These are phyloP conservation scores for Neocucurbitaria cava DNA, from an alignment of 2,329 filamentous ascomycete genomes.

Conservation along the genomic window DNA sequence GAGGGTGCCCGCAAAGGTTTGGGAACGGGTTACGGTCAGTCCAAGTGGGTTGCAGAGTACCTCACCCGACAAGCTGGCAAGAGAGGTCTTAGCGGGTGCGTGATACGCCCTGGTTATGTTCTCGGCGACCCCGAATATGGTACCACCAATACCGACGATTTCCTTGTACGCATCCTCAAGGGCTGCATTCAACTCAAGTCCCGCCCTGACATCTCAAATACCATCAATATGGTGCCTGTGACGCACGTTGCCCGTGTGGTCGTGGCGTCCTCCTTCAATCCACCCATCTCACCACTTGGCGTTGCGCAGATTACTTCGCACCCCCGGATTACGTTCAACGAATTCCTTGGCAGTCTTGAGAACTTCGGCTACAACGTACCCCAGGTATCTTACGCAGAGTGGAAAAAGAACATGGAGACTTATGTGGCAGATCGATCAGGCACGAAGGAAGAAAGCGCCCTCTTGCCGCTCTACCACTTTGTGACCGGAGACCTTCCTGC, in stretches of 20 bases:
- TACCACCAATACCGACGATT: slow-evolving; percentile 82
- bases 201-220: slow-evolving; percentile 81
- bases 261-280: slow-evolving; percentile 73
- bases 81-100: slow-evolving; percentile 75
- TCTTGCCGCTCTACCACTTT: slow-evolving; percentile 75
- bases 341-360: slow-evolving; percentile 74
- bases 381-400: slow-evolving; percentile 70
- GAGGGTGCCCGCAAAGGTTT: slow-evolving; percentile 77
- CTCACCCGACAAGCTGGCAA: slow-evolving; percentile 79
- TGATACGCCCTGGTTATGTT: slow-evolving; percentile 87
- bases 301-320: slow-evolving; percentile 83
- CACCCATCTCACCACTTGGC: slow-evolving; percentile 60
- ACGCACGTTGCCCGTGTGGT: slow-evolving; percentile 83
- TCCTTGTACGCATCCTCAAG: slow-evolving; percentile 85
- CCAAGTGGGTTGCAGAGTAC: slow-evolving; percentile 81
- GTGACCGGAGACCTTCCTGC: slow-evolving; percentile 73
- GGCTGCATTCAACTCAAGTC: slow-evolving; percentile 80
- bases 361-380: slow-evolving; percentile 76
- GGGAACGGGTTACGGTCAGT: slow-evolving; percentile 87
- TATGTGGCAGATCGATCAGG: slow-evolving; percentile 66
- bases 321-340: slow-evolving; percentile 77
- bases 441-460: slow-evolving; percentile 72
- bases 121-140: slow-evolving; percentile 75
- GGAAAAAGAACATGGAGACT: slow-evolving; percentile 71
- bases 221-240: slow-evolving; percentile 88